Percentiles rank a stretch among this genome's conserved stretches.
phyloP scores from a whole-genome alignment of 345 rosid genomes.

The Adansonia digitata region DNA sequence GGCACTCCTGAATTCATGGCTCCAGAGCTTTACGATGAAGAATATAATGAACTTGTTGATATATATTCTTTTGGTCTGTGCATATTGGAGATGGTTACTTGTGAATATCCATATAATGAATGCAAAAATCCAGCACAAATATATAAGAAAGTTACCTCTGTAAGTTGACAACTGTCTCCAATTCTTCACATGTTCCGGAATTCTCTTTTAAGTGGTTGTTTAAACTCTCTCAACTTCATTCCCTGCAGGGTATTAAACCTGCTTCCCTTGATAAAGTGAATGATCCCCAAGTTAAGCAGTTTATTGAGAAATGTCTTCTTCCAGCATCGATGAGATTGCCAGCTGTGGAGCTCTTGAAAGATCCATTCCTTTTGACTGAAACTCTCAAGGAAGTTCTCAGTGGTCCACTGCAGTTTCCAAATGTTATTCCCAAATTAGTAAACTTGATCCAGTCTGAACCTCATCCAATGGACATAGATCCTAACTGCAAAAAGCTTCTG shows the following conservation, averaged over 20 bases:
- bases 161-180: constrained; percentile 26
- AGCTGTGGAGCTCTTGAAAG: constrained; percentile 66
- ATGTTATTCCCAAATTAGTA: constrained; percentile 24
- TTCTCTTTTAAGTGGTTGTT: background rate
- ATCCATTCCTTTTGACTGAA: constrained; percentile 55
- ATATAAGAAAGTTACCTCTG: constrained; percentile 72
- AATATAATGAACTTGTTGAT: constrained; percentile 77
- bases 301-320: constrained; percentile 87
- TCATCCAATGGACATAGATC: constrained; percentile 60
- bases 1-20: constrained; percentile 97
- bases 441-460: constrained; percentile 26
- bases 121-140: constrained; percentile 78
- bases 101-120: constrained; percentile 74
- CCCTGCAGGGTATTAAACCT: constrained; percentile 68
- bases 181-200: background rate
- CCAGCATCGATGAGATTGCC: constrained; percentile 59
- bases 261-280: constrained; percentile 65
- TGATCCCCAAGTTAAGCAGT: constrained; percentile 57
- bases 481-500: constrained; percentile 34
- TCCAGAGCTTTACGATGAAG: constrained; percentile 87
- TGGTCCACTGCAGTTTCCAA: constrained; percentile 23
- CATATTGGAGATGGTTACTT: constrained; percentile 76
- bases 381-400: constrained; percentile 32
- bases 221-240: constrained; percentile 3
- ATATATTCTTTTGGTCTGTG: constrained; percentile 90